Evolutionary conservation across 768 basidiomycete species (phyloP), one percentile per base, ranked within the genome.

Genomic region (Auriscalpium orientale): DNA sequence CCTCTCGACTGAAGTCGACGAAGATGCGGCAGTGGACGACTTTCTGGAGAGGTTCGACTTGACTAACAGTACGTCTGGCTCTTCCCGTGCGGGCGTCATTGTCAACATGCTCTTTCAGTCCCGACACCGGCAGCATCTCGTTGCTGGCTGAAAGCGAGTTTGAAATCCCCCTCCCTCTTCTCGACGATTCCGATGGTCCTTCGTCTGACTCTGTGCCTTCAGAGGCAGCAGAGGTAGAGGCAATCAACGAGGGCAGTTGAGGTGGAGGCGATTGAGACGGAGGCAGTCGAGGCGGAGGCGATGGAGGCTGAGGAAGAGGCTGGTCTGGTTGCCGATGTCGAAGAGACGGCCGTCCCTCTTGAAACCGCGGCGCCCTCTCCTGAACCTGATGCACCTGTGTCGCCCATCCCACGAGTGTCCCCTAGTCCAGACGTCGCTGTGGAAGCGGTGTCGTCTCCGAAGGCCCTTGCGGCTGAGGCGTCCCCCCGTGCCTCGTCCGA

Each of bases 1-100:
- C 40, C 64, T 79, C 34, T 54, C 74, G 16, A 67, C 74, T 21
- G 74, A 76, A 37, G 68, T 74, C 49, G 74, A 74, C 28, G 65
- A 63, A 37, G 68, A 61, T 16, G 66, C 70, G n/a, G 74, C 71
- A 43, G 53, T 85, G 22, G 71, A 72, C 38, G 67, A 64, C 33
- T 89, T 87, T 64, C 65, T 88, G 56, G 75, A 78, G 46, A 74
- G 74, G 66, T 82, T 80, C 62, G 79, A 85, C 68, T 65, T 89
- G 36, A 60, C 64, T 40, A 76, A 59, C 66, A 76, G 82, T 85
- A 65, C 65, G 76, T 70, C 49, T 38, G 55, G 34, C 49, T 46
- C 35, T n/a, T 47, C 57, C 43, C 54, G 22, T 48, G 10, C 57
- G 47, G 38, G 35, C 33, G 22, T 61, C 34, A 64, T 51, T 49